These are phyloP conservation scores for Coemansia sp. DNA, from an alignment of 192 early-diverging fungal species.

Conservation along the genomic window DNA sequence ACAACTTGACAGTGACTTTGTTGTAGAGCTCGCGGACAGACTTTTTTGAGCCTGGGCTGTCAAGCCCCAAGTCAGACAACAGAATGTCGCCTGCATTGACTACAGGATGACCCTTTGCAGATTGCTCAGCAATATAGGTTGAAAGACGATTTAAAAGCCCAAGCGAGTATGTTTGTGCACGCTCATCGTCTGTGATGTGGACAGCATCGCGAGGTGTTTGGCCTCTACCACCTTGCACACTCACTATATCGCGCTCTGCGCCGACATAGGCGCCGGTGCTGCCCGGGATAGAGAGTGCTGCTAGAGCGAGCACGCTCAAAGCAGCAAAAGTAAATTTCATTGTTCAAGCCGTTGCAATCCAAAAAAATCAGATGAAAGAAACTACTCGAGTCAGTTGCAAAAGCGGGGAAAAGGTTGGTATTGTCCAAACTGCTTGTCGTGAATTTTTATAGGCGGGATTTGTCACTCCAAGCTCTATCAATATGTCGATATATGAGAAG, in stretches of 20 bases:
- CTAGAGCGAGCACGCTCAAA: neutral
- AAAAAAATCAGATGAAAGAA: neutral
- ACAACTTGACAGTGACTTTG: constrained; percentile 8
- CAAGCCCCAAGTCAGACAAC: constrained; percentile 18
- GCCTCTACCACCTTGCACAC: neutral
- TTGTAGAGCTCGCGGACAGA: constrained; percentile 13
- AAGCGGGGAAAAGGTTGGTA: neutral
- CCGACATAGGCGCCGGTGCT: neutral
- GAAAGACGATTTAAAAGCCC: constrained; percentile 14
- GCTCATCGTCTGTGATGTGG: neutral
- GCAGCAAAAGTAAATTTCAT: neutral
- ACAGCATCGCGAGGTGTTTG: neutral
- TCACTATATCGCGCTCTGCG: neutral
- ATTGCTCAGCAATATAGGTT: constrained; percentile 1
- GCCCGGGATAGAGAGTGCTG: neutral
- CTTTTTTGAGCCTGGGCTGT: constrained; percentile 7
- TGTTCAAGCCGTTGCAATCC: neutral
- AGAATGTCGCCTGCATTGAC: constrained; percentile 6
- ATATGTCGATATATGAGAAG: neutral
- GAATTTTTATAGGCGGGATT: neutral
- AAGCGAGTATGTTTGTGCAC: constrained; percentile 11
- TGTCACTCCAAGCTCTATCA: neutral
- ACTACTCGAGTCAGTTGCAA: neutral
- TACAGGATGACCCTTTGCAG: neutral
- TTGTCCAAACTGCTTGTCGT: no score